Base-by-base conservation (phyloP, 192 early-diverging fungal species). In the Cetraspora pellucida region DNA sequence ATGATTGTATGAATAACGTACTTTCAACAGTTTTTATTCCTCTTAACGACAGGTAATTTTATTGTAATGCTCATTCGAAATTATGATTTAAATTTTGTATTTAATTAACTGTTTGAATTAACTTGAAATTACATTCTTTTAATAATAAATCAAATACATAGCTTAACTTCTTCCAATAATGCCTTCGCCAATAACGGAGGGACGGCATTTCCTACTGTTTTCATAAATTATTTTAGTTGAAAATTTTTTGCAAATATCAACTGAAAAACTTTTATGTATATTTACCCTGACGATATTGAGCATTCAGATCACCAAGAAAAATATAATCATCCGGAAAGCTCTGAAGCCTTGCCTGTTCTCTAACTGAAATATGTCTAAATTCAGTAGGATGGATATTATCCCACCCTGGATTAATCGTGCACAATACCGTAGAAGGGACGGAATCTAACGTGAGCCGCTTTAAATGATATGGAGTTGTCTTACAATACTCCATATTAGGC, bases 271-370 rank as follows among this genome's bases (percentile, higher is more conserved):
- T 59, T 25, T 59, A 21, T 10, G 4, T 21, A 11, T 59, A 25
- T 59, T 59, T 59, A 59, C 58, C 58, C 25, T 59, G 58, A 21
- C 58, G 16, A 59, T 59, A 59, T 59, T 59, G 58, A 7, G 58
- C 16, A 23, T 10, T 10, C 19, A 59, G 25, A 25, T 3, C 21
- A 10, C 58, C 58, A 10, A 21, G 10, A 11, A 59, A 59, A 23
- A 23, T 25, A 59, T 25, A 59, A 59, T n/a, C 23, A 59, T 59
- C 58, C 3, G 58, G 21, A 25, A 59, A 59, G 5, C 7, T 59
- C 21, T 59, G 58, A 3, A 59, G 21, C 25, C 58, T 59, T 59
- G 58, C 58, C 25, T n/a, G 23, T 59, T 59, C 58, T 59, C 58
- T 21, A 10, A 25, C n/a, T 25, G 21, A 25, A 11, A 59, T 59